phyloP scores from a whole-genome alignment of 805 yeast genomes.

The Wickerhamomyces bisporus region DNA sequence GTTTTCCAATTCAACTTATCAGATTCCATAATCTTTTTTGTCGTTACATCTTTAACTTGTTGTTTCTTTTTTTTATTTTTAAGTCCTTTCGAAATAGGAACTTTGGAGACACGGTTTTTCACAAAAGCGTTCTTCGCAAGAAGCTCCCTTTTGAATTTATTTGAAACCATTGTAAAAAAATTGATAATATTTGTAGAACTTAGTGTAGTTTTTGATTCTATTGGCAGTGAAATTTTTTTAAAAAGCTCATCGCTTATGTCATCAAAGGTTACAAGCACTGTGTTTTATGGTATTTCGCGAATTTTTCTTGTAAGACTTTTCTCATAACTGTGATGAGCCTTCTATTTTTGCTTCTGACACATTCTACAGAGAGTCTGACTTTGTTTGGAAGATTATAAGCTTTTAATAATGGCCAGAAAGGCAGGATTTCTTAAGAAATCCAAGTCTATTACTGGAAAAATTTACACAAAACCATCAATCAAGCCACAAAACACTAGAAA shows the following conservation, averaged over 20 bases:
- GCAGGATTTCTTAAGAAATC: slow-evolving; percentile 14
- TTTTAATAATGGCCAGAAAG: slow-evolving; percentile 1
- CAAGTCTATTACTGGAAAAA: slow-evolving; percentile 26
- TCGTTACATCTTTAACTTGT: not conserved
- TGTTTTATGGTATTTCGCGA: too few relatives aligned
- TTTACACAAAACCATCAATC: slow-evolving; percentile 38
- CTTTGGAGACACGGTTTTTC: too few relatives aligned
- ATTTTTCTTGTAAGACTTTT: too few relatives aligned
- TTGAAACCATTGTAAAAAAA: slow-evolving; percentile 8
- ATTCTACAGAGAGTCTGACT: too few relatives aligned
- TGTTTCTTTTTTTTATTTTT: slow-evolving; percentile 2
- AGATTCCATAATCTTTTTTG: slow-evolving; percentile 24
- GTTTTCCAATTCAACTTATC: slow-evolving; percentile 68
- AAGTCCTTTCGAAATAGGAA: too few relatives aligned
- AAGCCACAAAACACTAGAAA: slow-evolving; percentile 71
- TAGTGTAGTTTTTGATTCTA: too few relatives aligned
- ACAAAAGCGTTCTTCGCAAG: slow-evolving; percentile 6
- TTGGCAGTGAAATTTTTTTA: slow-evolving; percentile 10
- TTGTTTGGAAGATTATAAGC: too few relatives aligned
- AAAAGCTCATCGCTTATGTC: slow-evolving; percentile 15
- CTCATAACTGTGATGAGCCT: too few relatives aligned
- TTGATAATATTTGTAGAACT: not conserved
- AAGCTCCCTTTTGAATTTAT: slow-evolving; percentile 6
- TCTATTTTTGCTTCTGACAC: too few relatives aligned
- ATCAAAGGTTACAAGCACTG: not conserved